These are phyloP conservation scores for Excoecaria cochinchinensis DNA, from an alignment of 345 rosid genomes.

Conservation along the genomic window DNA sequence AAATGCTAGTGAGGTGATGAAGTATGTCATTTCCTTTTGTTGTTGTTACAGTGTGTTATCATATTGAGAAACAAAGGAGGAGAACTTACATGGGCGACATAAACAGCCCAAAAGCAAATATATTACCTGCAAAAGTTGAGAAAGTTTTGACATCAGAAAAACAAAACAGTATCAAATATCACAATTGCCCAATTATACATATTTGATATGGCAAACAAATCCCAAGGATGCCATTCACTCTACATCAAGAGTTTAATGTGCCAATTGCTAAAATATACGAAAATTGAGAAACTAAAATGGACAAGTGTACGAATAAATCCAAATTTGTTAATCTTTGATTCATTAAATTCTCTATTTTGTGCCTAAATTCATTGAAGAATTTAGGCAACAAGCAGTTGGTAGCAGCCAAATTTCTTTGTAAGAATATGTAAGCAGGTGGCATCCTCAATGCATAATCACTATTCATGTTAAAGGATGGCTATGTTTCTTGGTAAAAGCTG, in stretches of 20 bases:
- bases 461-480: background rate
- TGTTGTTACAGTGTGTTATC: background rate
- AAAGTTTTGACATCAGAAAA: constrained; percentile 10
- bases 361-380: background rate
- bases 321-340: too few species aligned
- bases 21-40: background rate
- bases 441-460: background rate
- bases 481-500: background rate
- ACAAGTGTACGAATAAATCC: too few species aligned
- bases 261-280: too few species aligned
- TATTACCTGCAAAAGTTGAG: constrained; percentile 57
- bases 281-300: too few species aligned
- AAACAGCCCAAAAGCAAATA: constrained; percentile 80
- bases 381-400: background rate
- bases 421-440: background rate
- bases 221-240: too few species aligned
- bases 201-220: background rate
- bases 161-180: background rate
- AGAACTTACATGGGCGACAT: constrained; percentile 74
- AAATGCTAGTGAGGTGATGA: constrained; percentile 13
- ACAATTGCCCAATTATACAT: background rate
- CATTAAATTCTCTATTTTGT: too few species aligned
- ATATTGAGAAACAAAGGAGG: background rate
- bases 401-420: background rate
- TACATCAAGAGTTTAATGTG: too few species aligned